These are phyloP conservation scores for Malus hybrid DNA, from an alignment of 331 rosid species.

Conservation along the genomic window DNA sequence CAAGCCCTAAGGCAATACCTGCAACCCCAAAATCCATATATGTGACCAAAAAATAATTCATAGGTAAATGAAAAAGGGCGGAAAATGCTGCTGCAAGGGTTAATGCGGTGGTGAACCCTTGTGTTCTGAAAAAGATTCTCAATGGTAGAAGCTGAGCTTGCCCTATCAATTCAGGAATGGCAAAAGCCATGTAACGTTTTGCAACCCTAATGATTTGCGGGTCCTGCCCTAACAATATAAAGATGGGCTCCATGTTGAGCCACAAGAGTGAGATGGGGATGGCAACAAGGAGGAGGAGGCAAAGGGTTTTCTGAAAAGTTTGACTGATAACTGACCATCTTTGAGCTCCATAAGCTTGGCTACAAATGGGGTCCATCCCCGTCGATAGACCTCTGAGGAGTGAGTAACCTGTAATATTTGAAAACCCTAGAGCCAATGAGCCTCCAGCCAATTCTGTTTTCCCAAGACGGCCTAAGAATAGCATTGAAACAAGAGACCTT, in stretches of 20 bases:
- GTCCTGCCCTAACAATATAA: constrained; percentile 74
- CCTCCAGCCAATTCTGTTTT: constrained; percentile 87
- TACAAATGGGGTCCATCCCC: constrained; percentile 96
- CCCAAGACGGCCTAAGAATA: constrained; percentile 82
- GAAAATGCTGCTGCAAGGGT: constrained; percentile 59
- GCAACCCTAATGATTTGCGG: constrained; percentile 69
- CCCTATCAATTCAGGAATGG: constrained; percentile 78
- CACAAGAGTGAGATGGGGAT: constrained; percentile 58
- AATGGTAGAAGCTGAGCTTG: constrained; percentile 75
- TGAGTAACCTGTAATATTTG: constrained; percentile 70
- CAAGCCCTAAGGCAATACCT: constrained; percentile 74
- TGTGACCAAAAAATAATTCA: constrained; percentile 55
- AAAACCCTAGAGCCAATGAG: constrained; percentile 71
- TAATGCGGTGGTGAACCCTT: constrained; percentile 67
- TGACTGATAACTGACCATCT: constrained; percentile 67
- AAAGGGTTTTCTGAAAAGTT: constrained; percentile 55
- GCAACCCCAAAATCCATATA: constrained; percentile 60
- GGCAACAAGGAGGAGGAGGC: constrained; percentile 66
- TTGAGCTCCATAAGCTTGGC: constrained; percentile 92
- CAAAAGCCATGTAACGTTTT: constrained; percentile 56
- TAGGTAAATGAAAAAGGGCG: constrained; percentile 64
- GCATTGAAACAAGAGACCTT: constrained; percentile 65
- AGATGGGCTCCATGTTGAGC: constrained; percentile 62
- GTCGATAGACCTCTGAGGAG: constrained; percentile 62
- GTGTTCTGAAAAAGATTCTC: constrained; percentile 66